phyloP scores from a whole-genome alignment of 106 monocot genomes.

The Gastrodia elata region DNA sequence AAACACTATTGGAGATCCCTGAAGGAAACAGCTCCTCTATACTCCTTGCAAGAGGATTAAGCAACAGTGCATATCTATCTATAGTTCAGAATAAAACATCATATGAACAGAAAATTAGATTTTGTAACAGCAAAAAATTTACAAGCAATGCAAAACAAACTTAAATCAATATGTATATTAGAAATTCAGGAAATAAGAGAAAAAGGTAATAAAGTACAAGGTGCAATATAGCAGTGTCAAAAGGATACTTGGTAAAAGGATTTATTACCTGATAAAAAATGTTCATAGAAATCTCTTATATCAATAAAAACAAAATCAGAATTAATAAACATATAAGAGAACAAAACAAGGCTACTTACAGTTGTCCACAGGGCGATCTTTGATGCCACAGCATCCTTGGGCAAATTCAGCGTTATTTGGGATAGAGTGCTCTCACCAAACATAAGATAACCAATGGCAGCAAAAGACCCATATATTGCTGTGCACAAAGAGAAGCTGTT shows the following conservation, averaged over 20 bases:
- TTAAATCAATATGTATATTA: not conserved
- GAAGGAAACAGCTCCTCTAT: constrained; percentile 74
- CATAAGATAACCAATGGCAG: constrained; percentile 69
- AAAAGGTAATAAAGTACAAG: not conserved
- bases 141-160: not conserved
- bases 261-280: constrained; percentile 74
- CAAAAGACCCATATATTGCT: constrained; percentile 66
- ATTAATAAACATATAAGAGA: not conserved
- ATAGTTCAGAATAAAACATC: constrained; percentile 33
- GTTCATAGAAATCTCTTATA: not conserved
- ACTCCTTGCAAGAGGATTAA: constrained; percentile 80
- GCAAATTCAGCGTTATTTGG: constrained; percentile 93
- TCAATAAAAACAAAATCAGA: not conserved
- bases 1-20: constrained; percentile 12
- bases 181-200: not conserved
- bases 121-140: not conserved
- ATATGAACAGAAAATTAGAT: not conserved
- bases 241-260: constrained; percentile 98
- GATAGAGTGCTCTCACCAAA: constrained; percentile 65
- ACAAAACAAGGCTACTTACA: constrained; percentile 20
- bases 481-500: constrained; percentile 79
- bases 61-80: constrained; percentile 68
- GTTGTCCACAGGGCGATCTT: constrained; percentile 87
- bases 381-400: constrained; percentile 47
- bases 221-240: not conserved